These are phyloP conservation scores for Calonectria hawksworthii DNA, from an alignment of 2,329 filamentous ascomycete species.

Conservation along the genomic window DNA sequence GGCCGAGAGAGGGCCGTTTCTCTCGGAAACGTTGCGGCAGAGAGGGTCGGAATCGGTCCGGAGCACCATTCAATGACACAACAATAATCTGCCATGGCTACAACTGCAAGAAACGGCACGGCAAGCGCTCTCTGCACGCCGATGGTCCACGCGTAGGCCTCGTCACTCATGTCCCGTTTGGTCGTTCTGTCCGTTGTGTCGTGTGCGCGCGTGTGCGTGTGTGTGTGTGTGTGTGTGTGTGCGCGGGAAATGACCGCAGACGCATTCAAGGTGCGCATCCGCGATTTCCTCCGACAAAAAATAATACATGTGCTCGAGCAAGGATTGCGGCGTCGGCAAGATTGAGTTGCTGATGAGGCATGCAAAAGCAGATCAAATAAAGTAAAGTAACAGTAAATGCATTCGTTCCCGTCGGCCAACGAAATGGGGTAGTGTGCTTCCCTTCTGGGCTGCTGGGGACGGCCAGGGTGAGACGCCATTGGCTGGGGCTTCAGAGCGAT, in stretches of 20 bases:
- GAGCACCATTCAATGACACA: conserved; percentile 19
- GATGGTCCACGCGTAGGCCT: background rate
- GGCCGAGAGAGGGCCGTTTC: conserved; percentile 4
- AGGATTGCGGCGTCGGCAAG: conserved; percentile 5
- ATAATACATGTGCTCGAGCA: background rate
- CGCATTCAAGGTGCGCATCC: conserved; percentile 3
- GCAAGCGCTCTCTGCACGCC: background rate
- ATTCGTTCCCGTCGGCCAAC: conserved; percentile 6
- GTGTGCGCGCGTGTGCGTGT: background rate
- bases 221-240: background rate
- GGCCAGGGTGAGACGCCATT: conserved; percentile 31
- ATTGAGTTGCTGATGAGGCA: conserved; percentile 3
- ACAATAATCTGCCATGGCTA: conserved; percentile 2
- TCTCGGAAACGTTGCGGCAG: conserved; percentile 18
- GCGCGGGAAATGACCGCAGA: background rate
- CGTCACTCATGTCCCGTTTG: background rate
- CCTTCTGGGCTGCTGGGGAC: conserved; percentile 26
- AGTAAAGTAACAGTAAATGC: conserved; percentile 17
- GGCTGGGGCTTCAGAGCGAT: conserved; percentile 38
- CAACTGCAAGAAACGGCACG: background rate
- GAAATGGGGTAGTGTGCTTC: conserved; percentile 24
- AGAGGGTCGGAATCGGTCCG: conserved; percentile 27
- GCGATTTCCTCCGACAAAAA: conserved; percentile 18
- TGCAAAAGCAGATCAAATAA: conserved; percentile 21
- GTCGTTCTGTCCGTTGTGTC: background rate